Evolutionary conservation across 768 basidiomycete species (phyloP).

Genomic region (Agaricus sinodeliciosus): DNA sequence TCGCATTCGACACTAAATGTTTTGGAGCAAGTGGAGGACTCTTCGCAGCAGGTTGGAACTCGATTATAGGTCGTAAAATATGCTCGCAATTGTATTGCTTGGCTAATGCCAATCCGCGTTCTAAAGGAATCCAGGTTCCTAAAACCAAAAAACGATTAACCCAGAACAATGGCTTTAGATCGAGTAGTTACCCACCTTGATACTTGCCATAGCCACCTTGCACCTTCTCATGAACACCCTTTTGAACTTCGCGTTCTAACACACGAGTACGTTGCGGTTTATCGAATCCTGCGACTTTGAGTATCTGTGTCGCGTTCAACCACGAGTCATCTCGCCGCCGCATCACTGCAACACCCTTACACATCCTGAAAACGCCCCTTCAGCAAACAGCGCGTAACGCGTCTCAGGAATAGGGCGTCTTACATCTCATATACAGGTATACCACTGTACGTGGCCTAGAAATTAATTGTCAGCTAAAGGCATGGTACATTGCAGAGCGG

Average conservation of each 20-base stretch:
- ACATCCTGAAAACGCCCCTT: slow-evolving; percentile 52
- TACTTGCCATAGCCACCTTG: slow-evolving; percentile 99
- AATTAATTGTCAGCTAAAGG: slow-evolving; percentile 19
- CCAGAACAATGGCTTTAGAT: slow-evolving; percentile 13
- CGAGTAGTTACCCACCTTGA: slow-evolving; percentile 62
- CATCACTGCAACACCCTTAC: slow-evolving; percentile 96
- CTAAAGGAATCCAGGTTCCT: slow-evolving; percentile 99
- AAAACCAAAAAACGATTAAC: slow-evolving; percentile 7
- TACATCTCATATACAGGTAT: slow-evolving; percentile 92
- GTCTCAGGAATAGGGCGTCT: slow-evolving; percentile 32
- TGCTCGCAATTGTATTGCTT: slow-evolving; percentile 91
- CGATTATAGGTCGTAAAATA: slow-evolving; percentile 86
- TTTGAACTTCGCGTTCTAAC: slow-evolving; percentile 95
- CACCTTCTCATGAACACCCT: slow-evolving; percentile 98
- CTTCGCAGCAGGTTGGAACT: slow-evolving; percentile 83
- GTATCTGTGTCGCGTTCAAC: slow-evolving; percentile 98
- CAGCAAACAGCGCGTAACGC: slow-evolving; percentile 26
- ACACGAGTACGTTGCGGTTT: slow-evolving; percentile 98
- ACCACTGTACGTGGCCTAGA: slow-evolving; percentile 86
- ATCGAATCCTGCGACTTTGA: slow-evolving; percentile 99
- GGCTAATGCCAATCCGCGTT: slow-evolving; percentile 78
- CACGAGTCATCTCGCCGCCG: slow-evolving; percentile 92
- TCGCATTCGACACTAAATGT: slow-evolving; percentile 76
- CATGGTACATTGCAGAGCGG: slow-evolving; percentile 12
- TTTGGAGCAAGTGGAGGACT: slow-evolving; percentile 96